Base-by-base conservation (phyloP, 139 green algal genomes). In the Axilococcus clingmanii region DNA sequence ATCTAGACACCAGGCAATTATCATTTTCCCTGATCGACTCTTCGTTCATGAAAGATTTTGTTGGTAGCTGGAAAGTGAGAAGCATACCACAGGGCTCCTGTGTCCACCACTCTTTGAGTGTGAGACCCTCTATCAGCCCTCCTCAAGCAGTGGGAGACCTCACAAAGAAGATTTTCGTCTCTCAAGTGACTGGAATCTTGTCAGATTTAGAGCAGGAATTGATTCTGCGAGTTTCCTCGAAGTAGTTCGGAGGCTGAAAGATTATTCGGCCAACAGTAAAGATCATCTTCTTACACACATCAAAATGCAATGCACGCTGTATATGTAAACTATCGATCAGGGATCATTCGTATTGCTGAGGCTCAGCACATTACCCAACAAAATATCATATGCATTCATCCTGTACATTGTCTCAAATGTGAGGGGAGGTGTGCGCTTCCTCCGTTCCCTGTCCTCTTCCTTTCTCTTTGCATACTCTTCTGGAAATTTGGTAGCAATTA, bases 1-100 rank as follows among this genome's bases (percentile, higher is more conserved):
- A 62, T 27, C 5, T 32, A 7, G 22, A 40, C 2, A 20, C 17
- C 9, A 40, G 33, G 11, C 19, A 49, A 28, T 34, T 68, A 15
- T 52, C 31, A 11, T 68, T 68, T 24, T 54, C 29, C 4, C 60
- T 68, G 2, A 14, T 68, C 7, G 11, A 68, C 23, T 68, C 60
- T 8, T 40, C 52, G 5, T 68, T 68, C 43, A 63, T 68, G 60
- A 40, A 25, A 11, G 33, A 68, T 14, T 63, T 68, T 43, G 33
- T 63, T 20, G 60, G 60, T 7, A 51, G 28, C 33, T 68, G 60
- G 60, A 30, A 56, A 29, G 33, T 63, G 25, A 32, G 50, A 33
- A 17, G 5, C 30, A 17, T 25, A 12, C 32, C 4, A 24, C 12
- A n/a, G 8, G 42, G 34, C n/a, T 30, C 33, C 29, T 48, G 22